Conservation (phyloP, 2,329 filamentous ascomycete species). For the Rugonectria rugulosa region DNA sequence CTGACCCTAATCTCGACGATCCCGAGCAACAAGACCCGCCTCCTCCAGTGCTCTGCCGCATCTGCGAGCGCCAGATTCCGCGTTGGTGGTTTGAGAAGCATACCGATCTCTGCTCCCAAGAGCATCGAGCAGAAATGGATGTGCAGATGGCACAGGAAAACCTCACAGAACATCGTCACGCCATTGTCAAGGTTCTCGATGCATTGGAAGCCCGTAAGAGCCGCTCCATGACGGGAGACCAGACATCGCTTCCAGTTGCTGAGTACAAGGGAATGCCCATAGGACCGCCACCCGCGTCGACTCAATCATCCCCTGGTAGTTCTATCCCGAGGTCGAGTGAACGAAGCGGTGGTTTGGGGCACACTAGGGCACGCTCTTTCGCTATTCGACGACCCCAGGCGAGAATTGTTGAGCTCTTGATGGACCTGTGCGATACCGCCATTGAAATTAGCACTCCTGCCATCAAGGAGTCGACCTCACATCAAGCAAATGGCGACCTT, state of each 20-base stretch:
- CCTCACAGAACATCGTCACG: conserved; percentile 88
- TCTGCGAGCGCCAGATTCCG: conserved; percentile 95
- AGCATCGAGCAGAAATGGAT: conserved; percentile 97
- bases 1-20: conserved; percentile 81
- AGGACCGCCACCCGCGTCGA: conserved; percentile 72
- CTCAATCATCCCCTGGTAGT: conserved; percentile 74
- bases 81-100: conserved; percentile 99
- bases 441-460: conserved; percentile 94
- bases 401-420: conserved; percentile 90
- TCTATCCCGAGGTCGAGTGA: conserved; percentile 77
- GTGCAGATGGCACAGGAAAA: conserved; percentile 95
- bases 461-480: conserved; percentile 81
- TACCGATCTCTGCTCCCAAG: conserved; percentile 92
- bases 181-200: conserved; percentile 94
- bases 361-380: conserved; percentile 84
- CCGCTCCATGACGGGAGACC: conserved; percentile 65
- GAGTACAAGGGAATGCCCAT: conserved; percentile 92
- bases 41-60: conserved; percentile 90
- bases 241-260: conserved; percentile 62
- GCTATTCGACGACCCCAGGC: conserved; percentile 88
- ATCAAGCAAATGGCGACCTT: conserved; percentile 73
- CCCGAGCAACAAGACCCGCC: conserved; percentile 80
- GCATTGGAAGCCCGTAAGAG: conserved; percentile 82
- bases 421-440: conserved; percentile 95
- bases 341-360: conserved; percentile 79